phyloP scores from a whole-genome alignment of 2,329 filamentous ascomycete genomes.

The Xylariaceae sp. region DNA sequence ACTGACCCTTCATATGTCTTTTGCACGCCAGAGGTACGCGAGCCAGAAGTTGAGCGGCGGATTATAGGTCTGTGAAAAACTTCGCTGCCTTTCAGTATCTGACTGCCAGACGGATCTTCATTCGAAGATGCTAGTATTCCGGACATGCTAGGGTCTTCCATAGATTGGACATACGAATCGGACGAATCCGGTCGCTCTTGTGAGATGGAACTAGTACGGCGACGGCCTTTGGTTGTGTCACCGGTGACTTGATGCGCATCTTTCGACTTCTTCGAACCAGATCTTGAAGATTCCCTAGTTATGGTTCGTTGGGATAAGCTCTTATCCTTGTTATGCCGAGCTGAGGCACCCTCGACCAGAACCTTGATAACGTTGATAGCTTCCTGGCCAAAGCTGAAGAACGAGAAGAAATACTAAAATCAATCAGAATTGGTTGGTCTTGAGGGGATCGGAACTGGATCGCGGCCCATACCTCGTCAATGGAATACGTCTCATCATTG shows the following conservation, averaged over 20 bases:
- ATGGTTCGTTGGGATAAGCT: slow-evolving; percentile 4
- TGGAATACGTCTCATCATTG: slow-evolving; percentile 88
- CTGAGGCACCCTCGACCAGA: slow-evolving; percentile 62
- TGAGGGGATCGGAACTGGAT: too few species aligned
- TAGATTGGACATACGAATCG: slow-evolving; percentile 71
- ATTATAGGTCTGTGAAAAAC: slow-evolving; percentile 81
- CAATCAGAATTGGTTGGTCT: slow-evolving; percentile 21
- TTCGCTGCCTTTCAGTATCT: slow-evolving; percentile 82
- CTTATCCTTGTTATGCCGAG: slow-evolving; percentile 33
- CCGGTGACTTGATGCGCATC: too few species aligned
- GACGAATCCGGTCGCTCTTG: slow-evolving; percentile 59
- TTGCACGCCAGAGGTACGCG: slow-evolving; percentile 21
- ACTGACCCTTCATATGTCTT: slow-evolving; percentile 15
- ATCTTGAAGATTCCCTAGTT: slow-evolving; percentile 11
- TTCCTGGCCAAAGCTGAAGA: slow-evolving; percentile 82
- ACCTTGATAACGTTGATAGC: slow-evolving; percentile 74
- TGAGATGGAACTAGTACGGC: slow-evolving; percentile 41
- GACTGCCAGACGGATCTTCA: slow-evolving; percentile 82
- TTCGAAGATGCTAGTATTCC: slow-evolving; percentile 64
- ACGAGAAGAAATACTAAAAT: slow-evolving; percentile 88
- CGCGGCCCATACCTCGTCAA: slow-evolving; percentile 69
- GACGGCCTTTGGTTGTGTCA: slow-evolving; percentile 45
- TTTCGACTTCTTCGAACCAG: slow-evolving; percentile 8
- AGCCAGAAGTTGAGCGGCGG: slow-evolving; percentile 43
- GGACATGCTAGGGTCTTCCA: slow-evolving; percentile 70